Evolutionary conservation across 805 yeast species (phyloP).

Genomic region (Ogataea trehaloabstinens): DNA sequence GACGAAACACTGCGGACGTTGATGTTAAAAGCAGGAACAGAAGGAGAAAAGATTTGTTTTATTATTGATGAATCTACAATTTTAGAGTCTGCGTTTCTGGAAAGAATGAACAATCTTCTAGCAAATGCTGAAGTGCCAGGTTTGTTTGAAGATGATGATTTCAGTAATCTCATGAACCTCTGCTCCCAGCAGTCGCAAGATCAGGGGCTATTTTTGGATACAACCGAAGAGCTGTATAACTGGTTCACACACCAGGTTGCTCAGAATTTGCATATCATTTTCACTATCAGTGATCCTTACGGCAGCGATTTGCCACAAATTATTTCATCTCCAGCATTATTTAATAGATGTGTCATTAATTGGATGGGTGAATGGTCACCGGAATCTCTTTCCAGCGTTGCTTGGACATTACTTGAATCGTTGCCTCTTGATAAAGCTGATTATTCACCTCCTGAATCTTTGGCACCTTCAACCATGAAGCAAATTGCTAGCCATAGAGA

Average conservation of each 20-base stretch:
- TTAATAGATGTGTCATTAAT: constrained; percentile 83
- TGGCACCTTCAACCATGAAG: constrained; percentile 12
- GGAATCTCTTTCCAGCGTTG: constrained; percentile 49
- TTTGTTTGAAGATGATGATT: constrained; percentile 75
- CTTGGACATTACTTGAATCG: constrained; percentile 24
- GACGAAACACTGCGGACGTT: constrained; percentile 59
- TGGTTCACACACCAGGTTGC: constrained; percentile 77
- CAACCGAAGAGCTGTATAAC: constrained; percentile 63
- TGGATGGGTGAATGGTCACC: constrained; percentile 87
- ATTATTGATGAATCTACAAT: constrained; percentile 80
- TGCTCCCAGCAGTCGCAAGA: constrained; percentile 57
- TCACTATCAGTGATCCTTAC: constrained; percentile 63
- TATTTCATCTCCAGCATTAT: constrained; percentile 80
- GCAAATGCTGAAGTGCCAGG: constrained; percentile 95
- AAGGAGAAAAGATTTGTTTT: constrained; percentile 65
- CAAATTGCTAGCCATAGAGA: constrained; percentile 23
- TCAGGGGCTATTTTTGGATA: constrained; percentile 62
- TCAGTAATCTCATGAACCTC: constrained; percentile 44
- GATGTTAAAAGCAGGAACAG: constrained; percentile 46
- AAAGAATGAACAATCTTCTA: constrained; percentile 87
- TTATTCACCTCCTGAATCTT: constrained; percentile 34
- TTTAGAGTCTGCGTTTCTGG: constrained; percentile 74
- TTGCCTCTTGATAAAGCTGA: constrained; percentile 54
- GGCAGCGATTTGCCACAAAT: constrained; percentile 39
- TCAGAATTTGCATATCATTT: constrained; percentile 75